These are phyloP conservation scores for Nitzschia sp. DNA, from an alignment of 108 stramenopile genomes.

Conservation along the genomic window DNA sequence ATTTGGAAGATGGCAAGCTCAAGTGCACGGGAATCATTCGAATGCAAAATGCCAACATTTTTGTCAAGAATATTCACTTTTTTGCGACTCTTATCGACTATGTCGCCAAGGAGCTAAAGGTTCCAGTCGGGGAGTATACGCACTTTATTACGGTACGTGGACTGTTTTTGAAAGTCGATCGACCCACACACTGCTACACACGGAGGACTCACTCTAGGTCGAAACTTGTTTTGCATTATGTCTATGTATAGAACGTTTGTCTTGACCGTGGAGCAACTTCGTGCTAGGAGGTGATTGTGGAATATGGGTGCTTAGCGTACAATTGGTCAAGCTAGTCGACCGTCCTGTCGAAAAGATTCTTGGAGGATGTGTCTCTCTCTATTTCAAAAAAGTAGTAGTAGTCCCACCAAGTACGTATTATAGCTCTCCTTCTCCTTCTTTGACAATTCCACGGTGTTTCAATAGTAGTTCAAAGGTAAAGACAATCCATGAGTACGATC, in stretches of 20 bases:
- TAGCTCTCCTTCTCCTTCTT: conserved; percentile 7
- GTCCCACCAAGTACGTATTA: background rate
- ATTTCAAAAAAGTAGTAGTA: background rate
- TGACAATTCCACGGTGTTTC: background rate
- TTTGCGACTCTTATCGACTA: conserved; percentile 55
- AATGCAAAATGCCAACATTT: conserved; percentile 66
- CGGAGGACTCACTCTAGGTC: too few relatives aligned
- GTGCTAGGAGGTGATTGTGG: conserved; percentile 31
- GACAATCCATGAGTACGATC: conserved; percentile 29
- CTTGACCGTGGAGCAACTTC: conserved; percentile 45
- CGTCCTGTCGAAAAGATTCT: too few relatives aligned
- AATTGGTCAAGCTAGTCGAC: too few relatives aligned
- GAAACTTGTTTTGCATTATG: too few relatives aligned
- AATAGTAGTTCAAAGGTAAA: background rate
- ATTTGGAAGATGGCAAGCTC: conserved; percentile 56
- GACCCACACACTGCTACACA: background rate
- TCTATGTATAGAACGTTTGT: conserved; percentile 35
- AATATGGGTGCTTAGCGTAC: too few relatives aligned
- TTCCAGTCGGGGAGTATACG: conserved; percentile 58
- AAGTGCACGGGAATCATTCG: conserved; percentile 61
- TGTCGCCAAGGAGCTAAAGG: conserved; percentile 50
- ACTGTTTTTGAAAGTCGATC: background rate
- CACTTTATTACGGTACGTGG: conserved; percentile 49
- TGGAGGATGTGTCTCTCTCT: too few relatives aligned
- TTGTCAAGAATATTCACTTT: conserved; percentile 70